Evolutionary conservation across 768 basidiomycete genomes (phyloP).

Genomic region (Mycena metata): DNA sequence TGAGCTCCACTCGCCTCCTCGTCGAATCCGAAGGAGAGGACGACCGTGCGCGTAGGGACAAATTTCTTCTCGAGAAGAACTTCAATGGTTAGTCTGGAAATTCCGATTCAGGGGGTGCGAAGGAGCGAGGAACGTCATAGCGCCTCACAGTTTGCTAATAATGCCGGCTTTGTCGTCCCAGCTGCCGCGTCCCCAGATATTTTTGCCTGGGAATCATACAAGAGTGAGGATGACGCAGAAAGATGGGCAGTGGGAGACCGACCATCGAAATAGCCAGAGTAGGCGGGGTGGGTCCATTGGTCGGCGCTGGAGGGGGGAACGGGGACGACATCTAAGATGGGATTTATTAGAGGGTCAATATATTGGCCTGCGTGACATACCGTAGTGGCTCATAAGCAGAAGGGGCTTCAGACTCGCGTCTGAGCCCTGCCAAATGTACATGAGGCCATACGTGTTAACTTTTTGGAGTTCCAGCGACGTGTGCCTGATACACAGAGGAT

Average conservation of each 20-base stretch:
- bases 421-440: slow-evolving; percentile 71
- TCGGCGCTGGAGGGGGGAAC: slow-evolving; percentile 67
- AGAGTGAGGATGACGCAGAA: background rate
- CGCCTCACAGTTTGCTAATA: slow-evolving; percentile 70
- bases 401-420: slow-evolving; percentile 65
- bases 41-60: slow-evolving; percentile 31
- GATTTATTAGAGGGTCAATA: too few relatives aligned
- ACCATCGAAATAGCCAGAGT: slow-evolving; percentile 74
- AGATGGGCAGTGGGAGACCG: background rate
- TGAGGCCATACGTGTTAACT: slow-evolving; percentile 71
- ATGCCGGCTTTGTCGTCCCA: slow-evolving; percentile 81
- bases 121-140: background rate
- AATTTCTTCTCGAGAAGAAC: slow-evolving; percentile 33
- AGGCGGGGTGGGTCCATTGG: slow-evolving; percentile 73
- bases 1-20: slow-evolving; percentile 60
- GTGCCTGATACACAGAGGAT: background rate
- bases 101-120: background rate
- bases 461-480: slow-evolving; percentile 40
- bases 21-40: slow-evolving; percentile 64
- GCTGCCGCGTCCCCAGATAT: slow-evolving; percentile 83
- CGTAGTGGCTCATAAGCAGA: slow-evolving; percentile 67
- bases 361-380: slow-evolving; percentile 41
- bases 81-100: slow-evolving; percentile 30
- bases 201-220: slow-evolving; percentile 49
- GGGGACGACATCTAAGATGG: slow-evolving; percentile 72